These are phyloP conservation scores for Phytophthora capsici DNA, from an alignment of 352 stramenopile species.

Conservation along the genomic window DNA sequence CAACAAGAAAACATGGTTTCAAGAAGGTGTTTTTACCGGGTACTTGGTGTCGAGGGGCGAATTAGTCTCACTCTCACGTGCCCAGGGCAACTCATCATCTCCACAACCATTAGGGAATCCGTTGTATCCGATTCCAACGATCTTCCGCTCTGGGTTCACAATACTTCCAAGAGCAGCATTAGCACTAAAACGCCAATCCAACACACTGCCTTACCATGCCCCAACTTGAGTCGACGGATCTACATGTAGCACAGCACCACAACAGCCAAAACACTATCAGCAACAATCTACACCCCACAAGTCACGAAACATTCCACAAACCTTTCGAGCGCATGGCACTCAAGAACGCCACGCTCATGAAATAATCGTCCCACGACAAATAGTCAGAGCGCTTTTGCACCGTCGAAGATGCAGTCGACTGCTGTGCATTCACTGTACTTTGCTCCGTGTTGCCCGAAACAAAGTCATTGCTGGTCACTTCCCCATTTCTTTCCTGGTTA, in stretches of 20 bases:
- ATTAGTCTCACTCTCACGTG: constrained; percentile 61
- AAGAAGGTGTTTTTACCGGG: constrained; percentile 50
- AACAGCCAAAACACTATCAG: not conserved
- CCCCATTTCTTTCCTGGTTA: not conserved
- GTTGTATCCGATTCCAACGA: constrained; percentile 99
- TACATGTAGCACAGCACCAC: constrained; percentile 25
- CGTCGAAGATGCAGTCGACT: not conserved
- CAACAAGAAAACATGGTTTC: not conserved
- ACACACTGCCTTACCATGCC: constrained; percentile 75
- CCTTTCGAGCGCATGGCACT: constrained; percentile 98
- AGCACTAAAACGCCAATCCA: not conserved
- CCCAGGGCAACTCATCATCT: constrained; percentile 97
- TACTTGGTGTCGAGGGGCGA: constrained; percentile 96
- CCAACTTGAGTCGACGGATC: constrained; percentile 98
- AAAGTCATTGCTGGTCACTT: not conserved
- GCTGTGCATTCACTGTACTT: not conserved
- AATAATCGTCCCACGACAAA: constrained; percentile 99
- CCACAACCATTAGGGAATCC: constrained; percentile 96
- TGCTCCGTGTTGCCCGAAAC: constrained; percentile 8
- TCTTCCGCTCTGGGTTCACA: constrained; percentile 95
- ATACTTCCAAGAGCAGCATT: constrained; percentile 64
- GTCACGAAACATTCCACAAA: constrained; percentile 18
- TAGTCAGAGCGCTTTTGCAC: constrained; percentile 88
- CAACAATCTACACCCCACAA: constrained; percentile 1
- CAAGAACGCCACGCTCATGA: constrained; percentile 99